Percentiles rank a stretch among this genome's conserved stretches.
Conservation (phyloP, 177 flowering plant species). For the Vitis hybrid region DNA sequence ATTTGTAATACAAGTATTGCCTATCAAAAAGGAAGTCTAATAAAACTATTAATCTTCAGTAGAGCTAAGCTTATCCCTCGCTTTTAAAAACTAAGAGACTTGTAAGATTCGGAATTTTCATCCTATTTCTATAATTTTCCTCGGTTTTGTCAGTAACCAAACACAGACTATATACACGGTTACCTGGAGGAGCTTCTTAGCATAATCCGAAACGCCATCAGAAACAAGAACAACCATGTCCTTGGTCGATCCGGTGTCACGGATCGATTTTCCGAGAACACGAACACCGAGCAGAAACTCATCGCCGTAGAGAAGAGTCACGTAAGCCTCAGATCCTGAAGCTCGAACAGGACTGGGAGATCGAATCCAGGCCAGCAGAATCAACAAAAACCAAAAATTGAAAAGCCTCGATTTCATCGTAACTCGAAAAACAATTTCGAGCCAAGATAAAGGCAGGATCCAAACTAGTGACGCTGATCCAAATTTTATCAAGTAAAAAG, state of each 20-base stretch:
- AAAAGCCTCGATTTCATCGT: too few species aligned
- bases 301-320: slow-evolving; percentile 89
- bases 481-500: too few species aligned
- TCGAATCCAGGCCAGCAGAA: not conserved
- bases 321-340: slow-evolving; percentile 55
- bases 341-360: not conserved
- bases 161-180: not conserved
- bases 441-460: too few species aligned
- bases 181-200: slow-evolving; percentile 79
- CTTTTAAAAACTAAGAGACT: not conserved
- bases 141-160: slow-evolving; percentile 2
- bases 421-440: too few species aligned
- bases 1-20: too few species aligned
- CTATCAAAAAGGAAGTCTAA: too few species aligned
- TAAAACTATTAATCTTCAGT: too few species aligned
- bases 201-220: slow-evolving; percentile 87
- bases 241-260: slow-evolving; percentile 78
- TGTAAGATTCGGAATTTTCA: not conserved
- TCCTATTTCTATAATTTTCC: not conserved
- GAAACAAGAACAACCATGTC: slow-evolving; percentile 94
- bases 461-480: too few species aligned
- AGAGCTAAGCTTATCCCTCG: too few species aligned
- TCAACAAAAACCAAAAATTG: not conserved
- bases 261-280: slow-evolving; percentile 90
- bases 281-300: slow-evolving; percentile 94